Percentiles rank a stretch among this genome's conserved stretches.
These are phyloP conservation scores for Trichoderma sp. DNA, from an alignment of 2,329 filamentous ascomycete genomes.

Conservation along the genomic window DNA sequence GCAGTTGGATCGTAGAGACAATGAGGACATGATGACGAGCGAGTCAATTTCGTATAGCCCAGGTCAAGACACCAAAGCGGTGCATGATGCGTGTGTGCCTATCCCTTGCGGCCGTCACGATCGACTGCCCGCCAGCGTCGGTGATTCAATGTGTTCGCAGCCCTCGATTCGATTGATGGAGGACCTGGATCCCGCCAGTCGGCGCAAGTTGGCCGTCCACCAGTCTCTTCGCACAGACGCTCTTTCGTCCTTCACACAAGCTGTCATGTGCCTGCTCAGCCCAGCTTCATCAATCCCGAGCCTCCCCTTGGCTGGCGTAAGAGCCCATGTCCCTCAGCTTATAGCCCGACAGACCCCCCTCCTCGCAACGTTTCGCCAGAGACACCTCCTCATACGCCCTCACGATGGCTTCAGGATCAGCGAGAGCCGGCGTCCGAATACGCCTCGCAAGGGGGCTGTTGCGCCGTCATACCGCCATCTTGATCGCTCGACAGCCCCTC, in stretches of 20 bases:
- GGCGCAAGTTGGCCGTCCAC: background rate
- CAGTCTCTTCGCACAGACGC: background rate
- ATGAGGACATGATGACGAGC: no score
- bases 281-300: background rate
- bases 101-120: conserved; percentile 1
- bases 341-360: background rate
- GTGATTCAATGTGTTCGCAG: conserved; percentile 17
- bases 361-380: background rate
- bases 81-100: no score
- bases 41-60: no score
- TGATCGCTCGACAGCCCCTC: conserved; percentile 6
- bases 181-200: background rate
- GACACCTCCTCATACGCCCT: background rate
- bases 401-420: conserved; percentile 19
- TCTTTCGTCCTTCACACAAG: no score
- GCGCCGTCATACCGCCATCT: conserved; percentile 22
- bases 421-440: conserved; percentile 18
- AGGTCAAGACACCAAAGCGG: no score
- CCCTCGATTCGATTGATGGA: conserved; percentile 9
- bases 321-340: background rate
- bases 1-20: no score
- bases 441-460: conserved; percentile 20
- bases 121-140: background rate
- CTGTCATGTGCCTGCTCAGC: conserved; percentile 5
- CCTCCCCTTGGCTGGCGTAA: background rate